Evolutionary conservation across 2,329 filamentous ascomycete genomes (phyloP), one percentile per base, ranked within the genome.

Genomic region (Cercospora berteroae): DNA sequence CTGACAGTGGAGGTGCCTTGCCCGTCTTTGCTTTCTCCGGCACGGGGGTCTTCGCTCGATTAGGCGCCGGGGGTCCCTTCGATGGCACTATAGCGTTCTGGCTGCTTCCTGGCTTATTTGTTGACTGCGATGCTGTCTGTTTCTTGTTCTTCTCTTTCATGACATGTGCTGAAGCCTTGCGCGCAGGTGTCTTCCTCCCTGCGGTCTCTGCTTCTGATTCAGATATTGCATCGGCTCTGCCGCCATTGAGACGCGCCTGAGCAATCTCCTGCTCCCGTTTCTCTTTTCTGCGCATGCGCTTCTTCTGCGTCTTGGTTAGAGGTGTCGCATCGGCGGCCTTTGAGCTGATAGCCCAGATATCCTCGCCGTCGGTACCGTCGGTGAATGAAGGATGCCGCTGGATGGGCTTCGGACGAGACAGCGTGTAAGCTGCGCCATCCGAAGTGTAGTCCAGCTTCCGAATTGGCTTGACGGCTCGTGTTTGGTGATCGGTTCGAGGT

Each of bases 341-440:
- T 12, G 72, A 73, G n/a, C 69, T 60, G 60, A 69, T 70, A 25
- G 69, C 44, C 70, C 33, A 65, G 12, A 67, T 57, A 48, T 66
- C 69, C 10, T 72, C 71, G 13, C 67, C 74, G 59, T 66, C 66
- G 48, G 69, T 71, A 64, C 70, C 67, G 48, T 76, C 73, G 18
- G 69, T 67, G 12, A 63, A 60, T 4, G 67, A 60, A 44, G 31
- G 39, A 9, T 63, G 33, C 42, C 65, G 55, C 56, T 60, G 27
- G 27, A 25, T 33, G 50, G 20, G 33, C 39, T 52, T 50, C n/a
- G 56, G 56, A 16, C 57, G 63, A 20, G 36, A 68, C n/a, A 63
- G 52, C 13, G 50, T 65, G 62, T 78, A 78, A 7, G 77, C 73
- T 39, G 79, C 80, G n/a, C 82, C 81, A 66, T 83, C 81, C 9